Percentiles rank a stretch among this genome's conserved stretches.
Conservation (phyloP, 2,329 filamentous ascomycete genomes). For the Hymenoscyphus scutula region DNA sequence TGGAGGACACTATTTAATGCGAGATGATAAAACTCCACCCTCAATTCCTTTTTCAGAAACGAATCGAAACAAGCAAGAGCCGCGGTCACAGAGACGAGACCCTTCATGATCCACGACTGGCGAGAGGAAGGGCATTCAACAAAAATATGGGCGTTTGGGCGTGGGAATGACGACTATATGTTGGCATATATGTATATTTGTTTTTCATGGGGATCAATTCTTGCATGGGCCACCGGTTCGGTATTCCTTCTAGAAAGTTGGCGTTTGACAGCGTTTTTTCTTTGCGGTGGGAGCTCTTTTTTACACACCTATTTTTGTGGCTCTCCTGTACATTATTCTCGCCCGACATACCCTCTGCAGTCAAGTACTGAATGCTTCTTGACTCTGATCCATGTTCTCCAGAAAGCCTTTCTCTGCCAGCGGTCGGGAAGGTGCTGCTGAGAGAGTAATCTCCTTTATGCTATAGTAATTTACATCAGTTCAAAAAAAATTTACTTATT, state of each 20-base stretch:
- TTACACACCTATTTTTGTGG: no score
- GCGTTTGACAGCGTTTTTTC: slow-evolving; percentile 28
- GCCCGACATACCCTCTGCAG: slow-evolving; percentile 30
- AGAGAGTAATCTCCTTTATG: no score
- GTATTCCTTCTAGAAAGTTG: slow-evolving; percentile 18
- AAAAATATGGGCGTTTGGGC: slow-evolving; percentile 25
- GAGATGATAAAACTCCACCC: slow-evolving; percentile 23
- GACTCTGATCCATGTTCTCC: no score
- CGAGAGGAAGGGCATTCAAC: slow-evolving; percentile 17
- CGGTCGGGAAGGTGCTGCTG: no score
- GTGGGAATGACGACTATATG: slow-evolving; percentile 25
- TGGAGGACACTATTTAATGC: slow-evolving; percentile 35
- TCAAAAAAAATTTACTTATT: no score
- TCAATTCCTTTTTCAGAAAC: slow-evolving; percentile 7
- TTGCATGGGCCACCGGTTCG: slow-evolving; percentile 22
- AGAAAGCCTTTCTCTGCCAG: no score
- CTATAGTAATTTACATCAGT: no score
- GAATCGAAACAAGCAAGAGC: slow-evolving; percentile 19
- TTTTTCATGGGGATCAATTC: slow-evolving; percentile 22
- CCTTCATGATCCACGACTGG: slow-evolving; percentile 32
- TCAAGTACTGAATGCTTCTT: slow-evolving; percentile 13
- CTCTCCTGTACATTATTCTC: slow-evolving; percentile 28
- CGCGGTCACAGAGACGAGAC: slow-evolving; percentile 16
- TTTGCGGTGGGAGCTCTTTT: no score
- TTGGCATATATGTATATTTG: slow-evolving; percentile 30